A percentile compares a stretch with the other conserved stretches of the same genome.
Conservation (phyloP, 768 basidiomycete species). For the Boletellus sp. region DNA sequence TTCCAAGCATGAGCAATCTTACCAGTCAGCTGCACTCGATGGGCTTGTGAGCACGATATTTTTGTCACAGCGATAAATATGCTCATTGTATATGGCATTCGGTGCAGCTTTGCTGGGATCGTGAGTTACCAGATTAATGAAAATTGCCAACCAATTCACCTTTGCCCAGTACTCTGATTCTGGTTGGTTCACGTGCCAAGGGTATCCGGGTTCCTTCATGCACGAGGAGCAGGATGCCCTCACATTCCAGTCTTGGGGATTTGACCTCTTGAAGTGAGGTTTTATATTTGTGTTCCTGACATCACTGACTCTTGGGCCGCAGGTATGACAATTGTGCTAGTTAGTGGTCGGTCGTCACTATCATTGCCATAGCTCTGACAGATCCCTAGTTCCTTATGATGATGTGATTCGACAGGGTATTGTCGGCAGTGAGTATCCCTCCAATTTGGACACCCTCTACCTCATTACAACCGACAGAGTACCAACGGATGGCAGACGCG, state of each 20-base stretch:
- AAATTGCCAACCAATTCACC: background rate
- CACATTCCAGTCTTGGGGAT: slow-evolving; percentile 59
- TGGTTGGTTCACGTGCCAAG: slow-evolving; percentile 61
- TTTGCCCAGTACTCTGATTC: slow-evolving; percentile 56
- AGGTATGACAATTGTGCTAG: slow-evolving; percentile 63
- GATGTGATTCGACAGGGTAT: slow-evolving; percentile 50
- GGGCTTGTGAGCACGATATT: slow-evolving; percentile 45
- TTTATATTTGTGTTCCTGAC: background rate
- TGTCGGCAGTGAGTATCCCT: slow-evolving; percentile 42
- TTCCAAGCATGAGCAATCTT: slow-evolving; percentile 54
- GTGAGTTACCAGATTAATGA: slow-evolving; percentile 32
- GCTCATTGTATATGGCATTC: background rate
- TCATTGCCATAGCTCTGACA: background rate
- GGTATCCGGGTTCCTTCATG: slow-evolving; percentile 59
- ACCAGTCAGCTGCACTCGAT: slow-evolving; percentile 51
- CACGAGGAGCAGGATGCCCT: slow-evolving; percentile 59
- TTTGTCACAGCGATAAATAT: background rate
- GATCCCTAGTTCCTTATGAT: slow-evolving; percentile 49
- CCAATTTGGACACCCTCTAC: background rate
- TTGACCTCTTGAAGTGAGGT: slow-evolving; percentile 58
- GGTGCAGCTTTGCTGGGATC: slow-evolving; percentile 53
- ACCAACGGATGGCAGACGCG: slow-evolving; percentile 56
- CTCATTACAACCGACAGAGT: slow-evolving; percentile 38
- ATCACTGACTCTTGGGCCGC: background rate
- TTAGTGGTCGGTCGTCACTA: slow-evolving; percentile 18